Base-by-base conservation (phyloP, 352 stramenopile genomes). In the Pythium periplocum region DNA sequence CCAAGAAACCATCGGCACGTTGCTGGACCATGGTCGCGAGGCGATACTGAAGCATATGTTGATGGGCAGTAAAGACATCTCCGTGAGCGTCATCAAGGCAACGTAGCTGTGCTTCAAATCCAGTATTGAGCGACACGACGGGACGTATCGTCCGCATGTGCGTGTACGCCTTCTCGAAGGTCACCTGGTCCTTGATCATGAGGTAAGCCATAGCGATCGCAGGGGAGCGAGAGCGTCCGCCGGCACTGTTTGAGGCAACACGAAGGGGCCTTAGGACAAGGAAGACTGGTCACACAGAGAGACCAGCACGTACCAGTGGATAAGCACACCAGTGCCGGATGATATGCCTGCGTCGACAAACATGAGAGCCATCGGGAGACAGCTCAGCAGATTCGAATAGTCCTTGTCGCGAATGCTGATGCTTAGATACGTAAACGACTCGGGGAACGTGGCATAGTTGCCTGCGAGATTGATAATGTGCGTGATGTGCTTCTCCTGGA, bases 341-440 rank as follows among this genome's bases (percentile, higher is more conserved):
- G 45, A 12, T 2, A 95, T 53, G 0, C 72, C 87, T 32, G 74
- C 69, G 38, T 92, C 71, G 30, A 97, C 78, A 56, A 97, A 97
- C 1, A 95, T 61, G 5, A 75, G 73, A 2, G 81, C 73, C 32
- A 87, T 53, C 0, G 86, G 86, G 2, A 97, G 64, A 38, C 77
- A 92, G 57, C 86, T 93, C 10, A 97, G 71, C 55, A 97, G 56
- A 47, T 96, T 94, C 2, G 89, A 67, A 51, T 93, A 83, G 51
- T 96, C 87, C 53, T 96, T 96, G 66, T 97, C 89, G 31, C 89
- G 77, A 32, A 97, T 77, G 51, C 76, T 81, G n/a, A 96, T 61
- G 55, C 80, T 95, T 40, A 96, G 64, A 68, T 97, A 97, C 17
- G 78, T 92, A 51, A 96, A 96, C 26, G 83, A 65, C 7, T 88